These are phyloP conservation scores for Lipomyces yamanashiensis DNA, from an alignment of 805 yeast species.

Conservation along the genomic window DNA sequence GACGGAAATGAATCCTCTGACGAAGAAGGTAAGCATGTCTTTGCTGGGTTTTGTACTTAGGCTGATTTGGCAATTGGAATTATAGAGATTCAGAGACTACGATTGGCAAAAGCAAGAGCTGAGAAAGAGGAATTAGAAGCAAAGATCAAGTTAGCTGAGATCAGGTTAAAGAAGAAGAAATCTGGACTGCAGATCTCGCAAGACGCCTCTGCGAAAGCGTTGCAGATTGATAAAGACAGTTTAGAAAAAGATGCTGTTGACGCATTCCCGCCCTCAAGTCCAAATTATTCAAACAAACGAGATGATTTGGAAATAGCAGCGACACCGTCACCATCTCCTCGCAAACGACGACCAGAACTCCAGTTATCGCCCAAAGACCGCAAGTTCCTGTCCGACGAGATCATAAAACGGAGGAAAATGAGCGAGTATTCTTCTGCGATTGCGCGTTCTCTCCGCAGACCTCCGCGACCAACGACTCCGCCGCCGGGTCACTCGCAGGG, in stretches of 20 bases:
- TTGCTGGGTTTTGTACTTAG: neutral
- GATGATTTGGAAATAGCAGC: neutral
- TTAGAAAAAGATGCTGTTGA: too few relatives aligned
- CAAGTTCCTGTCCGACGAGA: conserved; percentile 12
- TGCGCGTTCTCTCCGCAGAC: conserved; percentile 1
- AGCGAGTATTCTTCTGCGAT: conserved; percentile 17
- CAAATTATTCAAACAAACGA: neutral
- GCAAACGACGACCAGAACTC: neutral
- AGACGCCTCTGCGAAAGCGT: neutral
- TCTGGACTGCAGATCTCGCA: neutral
- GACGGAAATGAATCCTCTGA: neutral
- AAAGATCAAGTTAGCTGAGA: conserved; percentile 14
- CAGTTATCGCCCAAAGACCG: conserved; percentile 9
- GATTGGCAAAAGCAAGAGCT: conserved; percentile 20
- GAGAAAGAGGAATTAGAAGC: conserved; percentile 22
- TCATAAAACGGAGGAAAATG: conserved; percentile 20
- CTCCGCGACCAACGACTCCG: neutral
- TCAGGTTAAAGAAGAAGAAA: neutral
- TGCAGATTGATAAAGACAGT: neutral
- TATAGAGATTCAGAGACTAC: conserved; percentile 9
- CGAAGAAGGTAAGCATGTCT: conserved; percentile 5
- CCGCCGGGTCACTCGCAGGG: neutral
- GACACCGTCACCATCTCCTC: neutral
- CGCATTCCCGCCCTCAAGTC: conserved; percentile 1
- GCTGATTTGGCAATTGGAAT: neutral